These are phyloP conservation scores for Hyaloperonospora brassicae DNA, from an alignment of 352 stramenopile genomes.

Conservation along the genomic window DNA sequence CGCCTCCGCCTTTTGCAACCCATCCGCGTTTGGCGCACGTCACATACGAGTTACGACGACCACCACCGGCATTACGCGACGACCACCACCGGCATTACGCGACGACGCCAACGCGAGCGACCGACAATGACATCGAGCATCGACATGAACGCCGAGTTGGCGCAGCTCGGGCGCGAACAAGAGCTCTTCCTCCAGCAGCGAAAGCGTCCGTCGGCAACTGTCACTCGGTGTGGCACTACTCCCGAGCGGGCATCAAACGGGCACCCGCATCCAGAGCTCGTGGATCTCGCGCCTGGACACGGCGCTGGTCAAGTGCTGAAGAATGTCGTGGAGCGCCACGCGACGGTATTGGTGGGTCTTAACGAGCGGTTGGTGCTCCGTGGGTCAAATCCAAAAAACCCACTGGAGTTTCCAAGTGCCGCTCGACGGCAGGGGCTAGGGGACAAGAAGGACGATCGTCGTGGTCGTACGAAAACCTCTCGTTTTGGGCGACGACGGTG, in stretches of 20 bases:
- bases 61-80: constrained; percentile 6
- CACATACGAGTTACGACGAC: constrained; percentile 12
- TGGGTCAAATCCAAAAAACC: constrained; percentile 13
- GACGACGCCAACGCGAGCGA: no score
- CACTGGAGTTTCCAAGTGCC: constrained; percentile 50
- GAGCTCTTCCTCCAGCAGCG: constrained; percentile 64
- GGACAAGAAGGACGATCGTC: no score
- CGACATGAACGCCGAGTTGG: constrained; percentile 70
- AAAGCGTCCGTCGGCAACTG: constrained; percentile 51
- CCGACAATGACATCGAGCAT: constrained; percentile 18
- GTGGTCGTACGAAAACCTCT: background rate
- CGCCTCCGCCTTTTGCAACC: background rate
- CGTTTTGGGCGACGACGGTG: constrained; percentile 58
- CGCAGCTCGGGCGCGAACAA: constrained; percentile 73
- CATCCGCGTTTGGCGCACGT: background rate
- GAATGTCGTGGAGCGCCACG: constrained; percentile 55
- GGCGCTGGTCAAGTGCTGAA: constrained; percentile 37
- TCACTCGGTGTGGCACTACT: constrained; percentile 22
- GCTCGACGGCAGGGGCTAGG: constrained; percentile 29
- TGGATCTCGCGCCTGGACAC: constrained; percentile 7
- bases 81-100: constrained; percentile 6
- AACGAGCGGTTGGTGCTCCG: no score
- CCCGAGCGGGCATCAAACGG: background rate
- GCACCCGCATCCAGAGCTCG: constrained; percentile 3
- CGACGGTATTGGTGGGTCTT: constrained; percentile 24